phyloP scores from a whole-genome alignment of 148 eudicot species.

The Cornus florida region DNA sequence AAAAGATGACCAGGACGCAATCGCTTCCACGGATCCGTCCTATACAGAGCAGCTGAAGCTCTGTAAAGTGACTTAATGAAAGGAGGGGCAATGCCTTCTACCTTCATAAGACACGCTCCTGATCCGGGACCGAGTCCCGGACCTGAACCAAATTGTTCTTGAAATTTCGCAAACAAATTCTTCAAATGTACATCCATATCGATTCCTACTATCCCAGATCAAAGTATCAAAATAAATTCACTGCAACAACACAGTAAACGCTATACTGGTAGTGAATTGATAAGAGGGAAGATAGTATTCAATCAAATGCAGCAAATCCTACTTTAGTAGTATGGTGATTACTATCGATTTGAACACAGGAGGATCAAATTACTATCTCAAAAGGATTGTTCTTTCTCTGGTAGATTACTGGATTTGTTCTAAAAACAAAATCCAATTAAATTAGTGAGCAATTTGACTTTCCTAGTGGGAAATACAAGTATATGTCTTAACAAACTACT shows the following conservation, averaged over 20 bases:
- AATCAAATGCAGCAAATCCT: neutral
- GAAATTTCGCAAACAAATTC: constrained; percentile 52
- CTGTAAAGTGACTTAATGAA: constrained; percentile 55
- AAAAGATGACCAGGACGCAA: constrained; percentile 53
- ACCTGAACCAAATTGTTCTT: constrained; percentile 72
- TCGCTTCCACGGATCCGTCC: constrained; percentile 69
- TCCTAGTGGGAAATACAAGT: neutral
- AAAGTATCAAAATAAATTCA: neutral
- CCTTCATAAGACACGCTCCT: constrained; percentile 50
- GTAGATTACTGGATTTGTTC: neutral
- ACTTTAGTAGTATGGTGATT: neutral
- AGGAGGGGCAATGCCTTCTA: constrained; percentile 45
- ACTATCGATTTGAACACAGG: neutral
- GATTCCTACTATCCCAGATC: neutral
- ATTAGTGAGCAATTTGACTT: neutral
- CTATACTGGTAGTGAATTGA: neutral
- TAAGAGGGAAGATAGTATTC: neutral
- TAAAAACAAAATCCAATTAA: neutral
- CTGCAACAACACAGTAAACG: constrained; percentile 7
- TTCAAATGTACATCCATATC: constrained; percentile 65
- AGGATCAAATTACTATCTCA: neutral
- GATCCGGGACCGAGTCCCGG: constrained; percentile 76
- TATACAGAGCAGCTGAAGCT: constrained; percentile 60
- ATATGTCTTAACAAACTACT: neutral
- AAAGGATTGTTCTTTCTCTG: neutral